Base-by-base conservation (phyloP, 1,284 basidiomycete genomes). In the Sporisorium iseilematis-ciliati region DNA sequence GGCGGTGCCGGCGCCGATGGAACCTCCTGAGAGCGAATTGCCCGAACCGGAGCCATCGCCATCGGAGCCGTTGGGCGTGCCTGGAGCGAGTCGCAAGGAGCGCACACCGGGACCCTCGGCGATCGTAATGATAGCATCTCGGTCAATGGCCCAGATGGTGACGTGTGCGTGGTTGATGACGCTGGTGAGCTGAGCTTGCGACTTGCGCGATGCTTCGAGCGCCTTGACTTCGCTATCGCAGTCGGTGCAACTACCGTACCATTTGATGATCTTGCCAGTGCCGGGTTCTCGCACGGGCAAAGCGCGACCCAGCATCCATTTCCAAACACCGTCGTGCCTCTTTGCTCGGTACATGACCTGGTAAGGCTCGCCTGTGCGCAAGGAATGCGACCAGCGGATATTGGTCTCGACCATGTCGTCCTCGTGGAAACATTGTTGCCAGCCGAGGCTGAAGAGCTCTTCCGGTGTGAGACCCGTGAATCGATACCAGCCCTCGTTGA, bases 291-390 rank as follows among this genome's bases (percentile, higher is more conserved):
- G 72, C 41, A 85, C 48, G 4, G 84, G 82, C 40, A 79, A 65
- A 12, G 84, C 84, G 31, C 84, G 76, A 18, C 84, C 84, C 11
- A 85, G 70, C 58, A 80, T 65, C 84, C 84, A 85, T 40, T 82
- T 75, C 67, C 64, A 85, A 16, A 56, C 48, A 21, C 84, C 84
- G 57, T 85, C 84, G 35, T 79, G 62, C 35, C 76, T 64, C 45
- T 70, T 60, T 69, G 78, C 73, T 7, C 85, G 79, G 65, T 86
- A 86, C 64, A 85, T 85, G 57, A 79, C 77, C 46, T 78, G 75
- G 63, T 86, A 86, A 0, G 80, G 80, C 26, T 85, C 84, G 25
- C 85, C 85, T 0, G 84, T 85, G 41, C 83, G 82, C 53, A 86
- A 75, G 5, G 82, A 85, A 41, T 84, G 80, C 2, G 73, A 72